Percentiles rank a stretch among this genome's conserved stretches.
phyloP scores from a whole-genome alignment of 805 yeast species.

The Schwanniomyces yamadae region DNA sequence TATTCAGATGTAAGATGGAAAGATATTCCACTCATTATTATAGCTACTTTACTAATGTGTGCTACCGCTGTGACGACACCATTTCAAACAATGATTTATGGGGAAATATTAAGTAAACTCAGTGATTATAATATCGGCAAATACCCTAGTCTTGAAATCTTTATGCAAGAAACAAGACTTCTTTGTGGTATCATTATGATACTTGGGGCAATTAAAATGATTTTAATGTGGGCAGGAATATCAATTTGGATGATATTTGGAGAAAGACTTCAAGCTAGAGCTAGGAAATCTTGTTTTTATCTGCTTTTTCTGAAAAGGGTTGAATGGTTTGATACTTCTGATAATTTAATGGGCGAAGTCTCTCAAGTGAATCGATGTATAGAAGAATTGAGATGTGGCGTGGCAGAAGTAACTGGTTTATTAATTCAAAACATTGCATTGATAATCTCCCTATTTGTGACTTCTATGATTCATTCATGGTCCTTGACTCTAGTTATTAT shows the following conservation, averaged over 20 bases:
- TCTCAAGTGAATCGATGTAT: slow-evolving; percentile 68
- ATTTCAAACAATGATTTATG: slow-evolving; percentile 61
- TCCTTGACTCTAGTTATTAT: slow-evolving; percentile 75
- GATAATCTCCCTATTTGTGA: slow-evolving; percentile 51
- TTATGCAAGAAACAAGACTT: slow-evolving; percentile 23
- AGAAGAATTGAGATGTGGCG: slow-evolving; percentile 68
- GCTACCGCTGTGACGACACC: slow-evolving; percentile 60
- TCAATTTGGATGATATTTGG: slow-evolving; percentile 68
- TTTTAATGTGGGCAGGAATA: slow-evolving; percentile 52
- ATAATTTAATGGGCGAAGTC: slow-evolving; percentile 59
- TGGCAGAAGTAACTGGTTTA: slow-evolving; percentile 64
- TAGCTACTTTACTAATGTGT: slow-evolving; percentile 39
- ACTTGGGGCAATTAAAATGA: slow-evolving; percentile 30
- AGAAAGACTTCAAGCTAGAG: slow-evolving; percentile 62
- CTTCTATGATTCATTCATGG: slow-evolving; percentile 83
- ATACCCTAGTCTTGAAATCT: slow-evolving; percentile 21
- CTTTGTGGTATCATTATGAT: slow-evolving; percentile 34
- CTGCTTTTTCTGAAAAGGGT: slow-evolving; percentile 47
- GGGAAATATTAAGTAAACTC: slow-evolving; percentile 52
- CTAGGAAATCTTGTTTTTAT: slow-evolving; percentile 46
- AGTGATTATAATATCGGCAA: slow-evolving; percentile 26
- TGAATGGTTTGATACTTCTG: slow-evolving; percentile 62
- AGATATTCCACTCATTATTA: slow-evolving; percentile 14
- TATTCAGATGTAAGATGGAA: slow-evolving; percentile 14
- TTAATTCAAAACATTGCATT: slow-evolving; percentile 55